These are phyloP conservation scores for Pichia eremophila DNA, from an alignment of 805 yeast genomes.

Conservation along the genomic window DNA sequence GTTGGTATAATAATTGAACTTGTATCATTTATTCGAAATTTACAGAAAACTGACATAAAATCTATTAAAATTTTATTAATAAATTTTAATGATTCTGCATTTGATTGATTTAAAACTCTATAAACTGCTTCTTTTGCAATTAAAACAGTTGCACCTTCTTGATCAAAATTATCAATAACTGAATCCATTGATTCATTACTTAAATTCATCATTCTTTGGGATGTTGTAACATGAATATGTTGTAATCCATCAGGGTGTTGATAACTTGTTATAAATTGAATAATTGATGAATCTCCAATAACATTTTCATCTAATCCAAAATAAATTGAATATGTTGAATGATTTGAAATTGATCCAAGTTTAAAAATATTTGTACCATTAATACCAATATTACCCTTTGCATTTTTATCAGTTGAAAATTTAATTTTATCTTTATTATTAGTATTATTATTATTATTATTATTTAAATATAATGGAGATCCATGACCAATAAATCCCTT, in stretches of 20 bases:
- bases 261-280: slow-evolving; percentile 50
- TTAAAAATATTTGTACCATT: slow-evolving; percentile 54
- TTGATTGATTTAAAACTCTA: slow-evolving; percentile 30
- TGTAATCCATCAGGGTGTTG: slow-evolving; percentile 52
- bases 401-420: slow-evolving; percentile 1
- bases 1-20: slow-evolving; percentile 41
- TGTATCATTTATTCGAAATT: slow-evolving; percentile 37
- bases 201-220: slow-evolving; percentile 35
- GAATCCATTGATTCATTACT: slow-evolving; percentile 22
- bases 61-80: slow-evolving; percentile 40
- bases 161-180: slow-evolving; percentile 47
- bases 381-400: slow-evolving; percentile 33
- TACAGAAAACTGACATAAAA: slow-evolving; percentile 37
- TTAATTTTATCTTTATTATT: not conserved
- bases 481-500: slow-evolving; percentile 60
- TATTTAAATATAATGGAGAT: slow-evolving; percentile 28
- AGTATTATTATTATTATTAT: not conserved
- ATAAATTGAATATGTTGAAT: slow-evolving; percentile 49
- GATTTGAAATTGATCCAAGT: slow-evolving; percentile 44
- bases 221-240: slow-evolving; percentile 54
- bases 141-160: slow-evolving; percentile 59
- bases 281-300: slow-evolving; percentile 17
- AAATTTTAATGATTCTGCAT: slow-evolving; percentile 34
- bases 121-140: slow-evolving; percentile 45
- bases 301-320: slow-evolving; percentile 35